phyloP scores from a whole-genome alignment of 2,329 filamentous ascomycete species.

The Pseudogymnoascus sp. region DNA sequence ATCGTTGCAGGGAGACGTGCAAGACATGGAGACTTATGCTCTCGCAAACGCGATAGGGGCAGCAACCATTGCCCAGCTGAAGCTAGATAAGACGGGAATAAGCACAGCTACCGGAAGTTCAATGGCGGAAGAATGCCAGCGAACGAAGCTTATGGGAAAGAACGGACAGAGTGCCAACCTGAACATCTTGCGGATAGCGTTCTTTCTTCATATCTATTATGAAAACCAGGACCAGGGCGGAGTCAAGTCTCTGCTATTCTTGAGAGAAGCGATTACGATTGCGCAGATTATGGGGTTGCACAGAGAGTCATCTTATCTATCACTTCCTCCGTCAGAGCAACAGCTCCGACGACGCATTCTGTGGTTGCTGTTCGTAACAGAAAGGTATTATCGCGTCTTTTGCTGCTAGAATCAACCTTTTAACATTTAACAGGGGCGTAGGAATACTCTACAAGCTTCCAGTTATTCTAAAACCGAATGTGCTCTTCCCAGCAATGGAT shows the following conservation, averaged over 20 bases:
- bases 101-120: conserved; percentile 27
- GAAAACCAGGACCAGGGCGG: conserved; percentile 40
- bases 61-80: conserved; percentile 41
- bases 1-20: conserved; percentile 28
- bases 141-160: conserved; percentile 24
- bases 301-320: conserved; percentile 33
- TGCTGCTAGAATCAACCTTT: neutral
- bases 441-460: conserved; percentile 42
- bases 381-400: conserved; percentile 18
- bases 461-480: conserved; percentile 35
- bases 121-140: conserved; percentile 31
- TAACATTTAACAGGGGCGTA: conserved; percentile 33
- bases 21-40: conserved; percentile 30
- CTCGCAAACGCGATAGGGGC: conserved; percentile 39
- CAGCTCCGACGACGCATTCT: conserved; percentile 38
- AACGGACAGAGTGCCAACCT: conserved; percentile 29
- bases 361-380: conserved; percentile 42
- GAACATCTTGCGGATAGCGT: conserved; percentile 37
- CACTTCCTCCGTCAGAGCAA: conserved; percentile 31
- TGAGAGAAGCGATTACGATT: conserved; percentile 43
- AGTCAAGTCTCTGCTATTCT: conserved; percentile 37
- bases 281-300: conserved; percentile 42
- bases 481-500: conserved; percentile 29
- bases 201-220: conserved; percentile 44
- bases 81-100: conserved; percentile 28